Base-by-base conservation (phyloP, 257 asterid genomes). In the Nicotiana benthamiana region DNA sequence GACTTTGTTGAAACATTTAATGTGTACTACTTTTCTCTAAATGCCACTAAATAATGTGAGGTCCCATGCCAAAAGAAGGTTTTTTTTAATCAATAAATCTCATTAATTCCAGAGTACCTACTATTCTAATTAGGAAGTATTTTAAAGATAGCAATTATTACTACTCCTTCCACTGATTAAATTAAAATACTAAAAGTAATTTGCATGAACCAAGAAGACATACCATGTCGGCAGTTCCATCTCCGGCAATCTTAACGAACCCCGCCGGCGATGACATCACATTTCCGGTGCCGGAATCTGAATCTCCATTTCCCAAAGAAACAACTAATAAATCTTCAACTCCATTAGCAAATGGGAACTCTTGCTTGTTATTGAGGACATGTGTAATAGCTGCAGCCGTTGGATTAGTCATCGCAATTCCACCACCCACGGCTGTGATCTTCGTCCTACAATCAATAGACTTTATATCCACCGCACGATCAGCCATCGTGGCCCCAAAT, bases 141-240 rank as follows among this genome's bases (percentile, higher is more conserved):
- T 43, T 40, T 22, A 70, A 70, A 6, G 4, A 27, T 2, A 6
- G 8, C 43, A 64, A 64, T 26, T 62, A 60, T 60, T 22, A 60
- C 65, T 60, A 60, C 0, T 60, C 28, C 16, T 60, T 22, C 65
- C 24, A 22, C 22, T 40, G 20, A 18, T 70, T 40, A 34, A 34
- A 18, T 70, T 40, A 34, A 34, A 17, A n/a, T 34, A 34, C 40
- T 8, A n/a, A 22, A 80, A 43, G 0, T 20, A 53, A 30, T 6
- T 67, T 22, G 32, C 65, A 60, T 10, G 13, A 72, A 26, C 1
- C 1, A 48, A 78, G 59, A 6, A 48, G 3, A 82, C 75, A 6
- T 85, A 93, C 98, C 94, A 91, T 89, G 90, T 94, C 97, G 83
- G 97, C 90, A 70, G 95, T 96, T 40, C 95, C 97, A 57, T 91